Evolutionary conservation across 2,329 filamentous ascomycete species (phyloP), one percentile per base, ranked within the genome.

Genomic region (Didymella glomerata): DNA sequence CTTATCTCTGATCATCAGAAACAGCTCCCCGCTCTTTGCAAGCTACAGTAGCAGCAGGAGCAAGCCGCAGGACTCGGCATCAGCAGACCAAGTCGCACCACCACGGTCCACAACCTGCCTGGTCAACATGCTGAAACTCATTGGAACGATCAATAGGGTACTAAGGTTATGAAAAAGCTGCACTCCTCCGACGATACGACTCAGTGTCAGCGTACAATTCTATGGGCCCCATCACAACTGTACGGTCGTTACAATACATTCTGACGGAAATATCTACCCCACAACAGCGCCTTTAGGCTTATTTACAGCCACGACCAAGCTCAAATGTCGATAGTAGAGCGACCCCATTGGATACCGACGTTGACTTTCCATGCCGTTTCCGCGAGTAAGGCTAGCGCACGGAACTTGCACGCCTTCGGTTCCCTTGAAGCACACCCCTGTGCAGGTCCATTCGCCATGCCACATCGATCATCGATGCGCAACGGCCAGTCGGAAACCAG

Each of bases 381-480:
- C 34, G 41, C 47, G 34, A 54, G 46, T 54, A 54, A 50, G 46
- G 41, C 25, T 54, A 42, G 50, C 34, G 56, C 20, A 28, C 32
- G 45, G 45, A 30, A 42, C 45, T 42, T 40, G 40, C n/a, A 38
- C 47, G 46, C 32, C 49, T 48, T 53, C 38, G 36, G 32, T 47
- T 30, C 28, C 18, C 49, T 30, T 40, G 30, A 20, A 41, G 48
- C 18, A 41, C 14, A 52, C 48, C 56, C 50, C 34, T 54, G 56
- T 45, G 56, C 34, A 47, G 34, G 41, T 59, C 49, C 46, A 24
- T 50, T 51, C 40, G 56, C 51, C 50, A 50, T 51, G 50, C 48
- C 41, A 51, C 5, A 40, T 46, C 50, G 41, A 59, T 59, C 56
- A 50, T 47, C 56, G 56, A 59, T 59, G 25, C 25, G 13, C 40